phyloP scores from a whole-genome alignment of 164 flowering plant species.

The Tetracentron sinense region DNA sequence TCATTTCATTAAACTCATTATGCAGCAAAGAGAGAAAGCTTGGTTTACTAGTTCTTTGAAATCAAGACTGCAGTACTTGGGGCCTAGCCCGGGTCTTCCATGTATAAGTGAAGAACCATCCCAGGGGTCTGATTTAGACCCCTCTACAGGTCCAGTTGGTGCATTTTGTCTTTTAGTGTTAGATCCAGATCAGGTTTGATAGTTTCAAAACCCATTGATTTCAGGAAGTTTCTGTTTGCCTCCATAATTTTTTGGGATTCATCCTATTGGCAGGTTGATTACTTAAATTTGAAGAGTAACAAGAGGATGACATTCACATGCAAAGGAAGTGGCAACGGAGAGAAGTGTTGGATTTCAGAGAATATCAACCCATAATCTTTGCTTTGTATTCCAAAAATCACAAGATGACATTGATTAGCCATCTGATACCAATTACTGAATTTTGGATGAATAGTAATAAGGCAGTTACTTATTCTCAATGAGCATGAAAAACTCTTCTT shows the following conservation, averaged over 20 bases:
- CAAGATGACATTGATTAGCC: not conserved
- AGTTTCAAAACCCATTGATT: not conserved
- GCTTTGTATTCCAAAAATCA: not conserved
- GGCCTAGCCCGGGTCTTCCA: constrained; percentile 69
- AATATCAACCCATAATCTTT: constrained; percentile 44
- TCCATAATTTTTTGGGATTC: not conserved
- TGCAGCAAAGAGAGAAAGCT: constrained; percentile 75
- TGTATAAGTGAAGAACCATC: constrained; percentile 40
- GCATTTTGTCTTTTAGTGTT: constrained; percentile 49
- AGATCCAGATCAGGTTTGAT: constrained; percentile 52
- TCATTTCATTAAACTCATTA: constrained; percentile 8
- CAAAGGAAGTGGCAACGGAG: constrained; percentile 28
- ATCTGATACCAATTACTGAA: not conserved
- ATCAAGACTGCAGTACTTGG: constrained; percentile 74
- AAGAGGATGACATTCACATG: constrained; percentile 46
- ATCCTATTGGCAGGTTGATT: constrained; percentile 60
- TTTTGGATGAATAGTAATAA: not conserved
- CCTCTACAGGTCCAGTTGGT: constrained; percentile 60
- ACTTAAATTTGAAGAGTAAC: constrained; percentile 78
- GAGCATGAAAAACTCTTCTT: not conserved
- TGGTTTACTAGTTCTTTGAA: constrained; percentile 76
- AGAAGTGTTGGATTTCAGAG: constrained; percentile 53
- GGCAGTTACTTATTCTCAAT: not conserved
- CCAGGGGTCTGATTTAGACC: constrained; percentile 36
- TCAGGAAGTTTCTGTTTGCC: not conserved